Evolutionary conservation across 1,284 basidiomycete genomes (phyloP), one percentile per base, ranked within the genome.

Genomic region (Melampsora medusae): DNA sequence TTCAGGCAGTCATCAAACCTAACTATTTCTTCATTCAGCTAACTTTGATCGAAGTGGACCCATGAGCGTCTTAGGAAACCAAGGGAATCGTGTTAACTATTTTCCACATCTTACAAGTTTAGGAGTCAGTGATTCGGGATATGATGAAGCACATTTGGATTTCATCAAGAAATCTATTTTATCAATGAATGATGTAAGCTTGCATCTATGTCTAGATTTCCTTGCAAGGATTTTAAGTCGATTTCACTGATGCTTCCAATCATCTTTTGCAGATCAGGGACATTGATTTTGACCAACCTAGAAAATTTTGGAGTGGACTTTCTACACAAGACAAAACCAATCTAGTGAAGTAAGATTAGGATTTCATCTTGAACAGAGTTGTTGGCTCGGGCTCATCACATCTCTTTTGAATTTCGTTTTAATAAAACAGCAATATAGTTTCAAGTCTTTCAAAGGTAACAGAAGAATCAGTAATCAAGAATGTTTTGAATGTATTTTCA

Each of bases 211-310:
- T 16, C 62, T 49, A 48, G 33, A 76, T 66, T 50, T 68, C 56
- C 35, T 49, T 17, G 48, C 56, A 38, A 61, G 9, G 53, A 77
- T n/a, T 22, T 56, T 49, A 33, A 75, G n/a, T 64, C 56, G 31
- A 48, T 19, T 33, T 31, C 42, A 19, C 22, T 19, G 53, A 56
- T 16, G n/a, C 22, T 3, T 22, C 28, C 28, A 28, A 28, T 28
- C 28, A 38, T 31, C 17, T 60, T 59, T 53, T 25, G 1, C n/a
- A 73, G 62, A 53, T 59, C 38, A 38, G 61, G 12, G 31, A 42
- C 16, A 88, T 91, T 81, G 93, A 97, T 86, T 97, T 96, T 81
- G 91, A 92, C 84, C 92, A 94, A 81, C 93, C 95, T 5, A 89
- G 92, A 77, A 88, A 86, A 19, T 85, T 97, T 62, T 96, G 89